Conservation (phyloP, 495 filamentous ascomycete genomes). For the Echria macrotheca region DNA sequence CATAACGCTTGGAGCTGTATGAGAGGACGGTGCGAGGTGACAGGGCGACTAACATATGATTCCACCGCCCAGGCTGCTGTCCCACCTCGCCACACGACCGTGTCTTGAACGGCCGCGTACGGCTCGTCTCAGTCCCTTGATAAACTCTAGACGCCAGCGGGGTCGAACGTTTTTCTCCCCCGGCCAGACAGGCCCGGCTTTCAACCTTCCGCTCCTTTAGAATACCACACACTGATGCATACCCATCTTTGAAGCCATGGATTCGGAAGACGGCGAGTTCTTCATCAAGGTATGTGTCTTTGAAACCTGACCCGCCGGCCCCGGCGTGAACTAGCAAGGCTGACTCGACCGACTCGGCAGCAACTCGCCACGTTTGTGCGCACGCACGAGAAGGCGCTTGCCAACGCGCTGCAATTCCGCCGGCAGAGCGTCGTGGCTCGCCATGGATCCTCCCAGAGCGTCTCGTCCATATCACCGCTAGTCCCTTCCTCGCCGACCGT, state of each 20-base stretch:
- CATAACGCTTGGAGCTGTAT: slow-evolving; percentile 8
- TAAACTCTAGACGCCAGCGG: slow-evolving; percentile 5
- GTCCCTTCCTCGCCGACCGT: slow-evolving; percentile 44
- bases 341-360: slow-evolving; percentile 39
- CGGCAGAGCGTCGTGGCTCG: slow-evolving; percentile 57
- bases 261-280: slow-evolving; percentile 82
- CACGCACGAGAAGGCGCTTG: slow-evolving; percentile 93
- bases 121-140: slow-evolving; percentile 1
- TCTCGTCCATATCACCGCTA: slow-evolving; percentile 44
- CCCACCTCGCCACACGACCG: slow-evolving; percentile 20
- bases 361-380: slow-evolving; percentile 93
- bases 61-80: slow-evolving; percentile 26
- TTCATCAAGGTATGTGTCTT: slow-evolving; percentile 68
- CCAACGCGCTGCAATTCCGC: slow-evolving; percentile 85
- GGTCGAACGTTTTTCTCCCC: slow-evolving; percentile 4
- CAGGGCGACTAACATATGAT: slow-evolving; percentile 30
- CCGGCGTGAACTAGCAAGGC: slow-evolving; percentile 5
- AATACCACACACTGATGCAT: slow-evolving; percentile 35
- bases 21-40: slow-evolving; percentile 18
- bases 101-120: too few species aligned
- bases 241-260: slow-evolving; percentile 51
- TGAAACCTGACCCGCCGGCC: neutral
- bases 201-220: slow-evolving; percentile 18
- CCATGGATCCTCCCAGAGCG: slow-evolving; percentile 57
- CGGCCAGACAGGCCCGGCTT: slow-evolving; percentile 7